Conservation (phyloP, 495 filamentous ascomycete species). For the Clavariopsis aquatica region DNA sequence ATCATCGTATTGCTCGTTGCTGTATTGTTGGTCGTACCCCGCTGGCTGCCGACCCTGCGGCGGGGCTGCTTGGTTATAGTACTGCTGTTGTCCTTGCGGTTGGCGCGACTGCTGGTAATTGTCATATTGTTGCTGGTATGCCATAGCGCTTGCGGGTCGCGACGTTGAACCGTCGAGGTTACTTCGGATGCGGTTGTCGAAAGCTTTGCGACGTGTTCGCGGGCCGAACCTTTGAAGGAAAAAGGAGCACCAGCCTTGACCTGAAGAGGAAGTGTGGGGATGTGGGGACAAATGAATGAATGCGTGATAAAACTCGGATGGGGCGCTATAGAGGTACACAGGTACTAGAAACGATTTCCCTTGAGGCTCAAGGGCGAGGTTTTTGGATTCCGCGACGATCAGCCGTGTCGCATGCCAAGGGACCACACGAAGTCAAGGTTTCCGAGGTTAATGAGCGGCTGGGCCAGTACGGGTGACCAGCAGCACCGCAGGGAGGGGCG, state of each 20-base stretch:
- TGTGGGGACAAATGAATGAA: not conserved
- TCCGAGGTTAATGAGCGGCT: constrained; percentile 10
- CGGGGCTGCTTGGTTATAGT: constrained; percentile 45
- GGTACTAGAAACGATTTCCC: not conserved
- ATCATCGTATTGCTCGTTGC: constrained; percentile 41
- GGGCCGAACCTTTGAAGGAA: constrained; percentile 1
- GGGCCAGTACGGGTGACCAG: constrained; percentile 6
- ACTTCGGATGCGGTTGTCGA: constrained; percentile 13
- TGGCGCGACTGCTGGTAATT: constrained; percentile 42
- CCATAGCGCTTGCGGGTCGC: constrained; percentile 30
- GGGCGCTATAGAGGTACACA: not conserved
- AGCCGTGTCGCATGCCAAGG: constrained; percentile 13
- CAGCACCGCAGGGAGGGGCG: not conserved
- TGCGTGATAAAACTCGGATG: not conserved
- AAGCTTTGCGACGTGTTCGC: constrained; percentile 10
- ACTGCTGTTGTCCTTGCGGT: constrained; percentile 51
- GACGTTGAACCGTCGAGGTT: constrained; percentile 3
- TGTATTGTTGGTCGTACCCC: constrained; percentile 29
- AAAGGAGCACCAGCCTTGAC: not conserved
- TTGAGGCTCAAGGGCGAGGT: not conserved
- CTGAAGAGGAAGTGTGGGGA: not conserved
- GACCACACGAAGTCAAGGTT: not conserved
- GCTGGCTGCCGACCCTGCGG: constrained; percentile 38
- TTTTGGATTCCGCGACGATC: constrained; percentile 10
- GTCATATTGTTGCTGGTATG: constrained; percentile 37